Conservation (phyloP, 495 filamentous ascomycete genomes). For the Neurospora sp. region DNA sequence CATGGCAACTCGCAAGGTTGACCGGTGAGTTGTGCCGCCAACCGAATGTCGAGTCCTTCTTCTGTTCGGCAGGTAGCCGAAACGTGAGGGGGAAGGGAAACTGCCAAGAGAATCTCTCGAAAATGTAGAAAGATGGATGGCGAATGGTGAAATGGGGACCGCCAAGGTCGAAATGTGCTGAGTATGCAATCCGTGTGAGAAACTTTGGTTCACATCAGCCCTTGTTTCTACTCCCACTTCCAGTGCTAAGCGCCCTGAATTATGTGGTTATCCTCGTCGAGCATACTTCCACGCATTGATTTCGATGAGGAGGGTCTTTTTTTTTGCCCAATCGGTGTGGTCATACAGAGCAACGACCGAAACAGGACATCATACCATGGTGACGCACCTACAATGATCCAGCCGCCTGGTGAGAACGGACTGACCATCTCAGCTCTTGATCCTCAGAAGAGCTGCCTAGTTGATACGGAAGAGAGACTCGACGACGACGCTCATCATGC, state of each 20-base stretch:
- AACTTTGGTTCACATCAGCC: background rate
- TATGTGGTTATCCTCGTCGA: background rate
- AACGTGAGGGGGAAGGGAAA: background rate
- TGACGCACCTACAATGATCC: background rate
- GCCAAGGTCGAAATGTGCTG: background rate
- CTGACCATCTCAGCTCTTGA: background rate
- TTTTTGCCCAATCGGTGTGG: background rate
- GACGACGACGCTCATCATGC: background rate
- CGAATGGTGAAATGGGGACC: background rate
- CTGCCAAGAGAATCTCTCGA: background rate
- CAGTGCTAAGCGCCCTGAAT: background rate
- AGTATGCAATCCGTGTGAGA: background rate
- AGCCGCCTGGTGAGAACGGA: background rate
- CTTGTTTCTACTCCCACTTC: background rate
- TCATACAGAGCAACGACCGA: background rate
- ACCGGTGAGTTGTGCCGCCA: background rate
- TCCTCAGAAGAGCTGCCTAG: background rate
- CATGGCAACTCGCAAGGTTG: background rate
- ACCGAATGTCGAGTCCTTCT: background rate
- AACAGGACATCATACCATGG: background rate
- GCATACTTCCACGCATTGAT: background rate
- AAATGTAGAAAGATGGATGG: background rate
- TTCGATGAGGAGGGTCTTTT: background rate
- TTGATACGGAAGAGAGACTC: background rate
- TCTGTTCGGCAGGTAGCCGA: background rate